Conservation (phyloP, 2,329 filamentous ascomycete genomes). For the Aplosporella prunicola region DNA sequence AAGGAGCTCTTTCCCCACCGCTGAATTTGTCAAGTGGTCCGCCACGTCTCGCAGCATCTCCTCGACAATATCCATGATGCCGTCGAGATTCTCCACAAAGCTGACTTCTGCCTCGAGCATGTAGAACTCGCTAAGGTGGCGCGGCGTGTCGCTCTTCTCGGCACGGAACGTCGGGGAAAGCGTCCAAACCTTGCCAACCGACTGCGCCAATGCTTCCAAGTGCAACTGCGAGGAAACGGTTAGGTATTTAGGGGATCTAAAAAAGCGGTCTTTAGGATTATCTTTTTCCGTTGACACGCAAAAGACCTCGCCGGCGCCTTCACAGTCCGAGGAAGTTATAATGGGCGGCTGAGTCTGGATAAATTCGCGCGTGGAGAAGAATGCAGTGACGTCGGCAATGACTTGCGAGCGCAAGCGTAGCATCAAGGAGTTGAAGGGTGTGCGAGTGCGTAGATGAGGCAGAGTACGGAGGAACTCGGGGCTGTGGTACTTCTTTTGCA, state of each 20-base stretch:
- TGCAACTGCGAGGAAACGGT: constrained; percentile 94
- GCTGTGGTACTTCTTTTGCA: constrained; percentile 94
- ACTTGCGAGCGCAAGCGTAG: constrained; percentile 75
- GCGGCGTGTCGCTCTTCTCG: constrained; percentile 83
- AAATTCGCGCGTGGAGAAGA: constrained; percentile 63
- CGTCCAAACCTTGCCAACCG: constrained; percentile 86
- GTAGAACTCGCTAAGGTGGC: constrained; percentile 95
- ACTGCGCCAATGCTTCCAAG: constrained; percentile 81
- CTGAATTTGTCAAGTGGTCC: constrained; percentile 39
- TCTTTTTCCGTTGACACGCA: constrained; percentile 42
- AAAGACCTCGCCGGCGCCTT: constrained; percentile 93
- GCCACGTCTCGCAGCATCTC: constrained; percentile 58
- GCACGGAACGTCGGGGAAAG: constrained; percentile 89
- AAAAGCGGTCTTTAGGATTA: constrained; percentile 50
- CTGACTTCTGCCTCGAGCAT: constrained; percentile 92
- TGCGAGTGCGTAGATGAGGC: constrained; percentile 76
- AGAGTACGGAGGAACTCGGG: constrained; percentile 80
- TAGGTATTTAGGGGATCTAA: constrained; percentile 79
- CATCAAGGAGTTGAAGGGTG: constrained; percentile 70
- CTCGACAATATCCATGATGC: constrained; percentile 73
- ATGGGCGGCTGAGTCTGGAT: constrained; percentile 85
- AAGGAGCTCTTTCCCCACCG: constrained; percentile 47
- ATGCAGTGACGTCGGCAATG: constrained; percentile 61
- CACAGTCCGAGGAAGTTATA: constrained; percentile 93
- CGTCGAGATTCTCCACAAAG: constrained; percentile 60